Evolutionary conservation across 352 stramenopile species (phyloP), one percentile per base, ranked within the genome.

Genomic region (Thraustotheca clavata): DNA sequence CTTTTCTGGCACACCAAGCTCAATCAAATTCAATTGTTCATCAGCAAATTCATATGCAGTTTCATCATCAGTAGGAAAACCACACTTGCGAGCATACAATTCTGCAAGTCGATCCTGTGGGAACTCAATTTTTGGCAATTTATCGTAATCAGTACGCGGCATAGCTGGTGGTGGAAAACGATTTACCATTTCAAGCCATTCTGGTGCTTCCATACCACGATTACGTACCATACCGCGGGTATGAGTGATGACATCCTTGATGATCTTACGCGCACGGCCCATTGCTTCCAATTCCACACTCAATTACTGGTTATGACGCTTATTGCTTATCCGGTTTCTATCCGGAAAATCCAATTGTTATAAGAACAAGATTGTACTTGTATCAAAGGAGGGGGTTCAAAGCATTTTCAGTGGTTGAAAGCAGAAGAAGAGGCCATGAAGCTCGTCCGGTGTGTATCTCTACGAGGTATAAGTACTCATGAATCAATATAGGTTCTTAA

Each of bases 1-100:
- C 68, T 89, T 70, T 69, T 93, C 83, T 8, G 83, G 76, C 31
- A 93, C 70, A 14, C 83, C 83, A n/a, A 86, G 49, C 68, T 93
- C 83, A 55, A 93, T 93, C 3, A 93, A 73, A 68, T 81, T 91
- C 40, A 93, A 69, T 66, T 93, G 83, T 59, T 93, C 83, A 65
- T 93, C 83, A 3, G 83, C 83, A 67, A 93, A 93, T 67, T 93
- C 83, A 73, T 90, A 91, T 39, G 83, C 83, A 9, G 83, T 93
- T 71, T 91, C 81, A 60, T 71, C 71, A 67, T 93, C 83, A 34
- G 86, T 74, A 29, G 88, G 66, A 35, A 79, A 81, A 29, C 85
- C 70, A 61, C 79, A 77, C 65, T 76, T 72, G 62, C 78, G 71
- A 73, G 90, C 82, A 71, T 93, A 93, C 32, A 93, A 69, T 61